These are phyloP conservation scores for Rusavskia elegans DNA, from an alignment of 495 filamentous ascomycete genomes.

Conservation along the genomic window DNA sequence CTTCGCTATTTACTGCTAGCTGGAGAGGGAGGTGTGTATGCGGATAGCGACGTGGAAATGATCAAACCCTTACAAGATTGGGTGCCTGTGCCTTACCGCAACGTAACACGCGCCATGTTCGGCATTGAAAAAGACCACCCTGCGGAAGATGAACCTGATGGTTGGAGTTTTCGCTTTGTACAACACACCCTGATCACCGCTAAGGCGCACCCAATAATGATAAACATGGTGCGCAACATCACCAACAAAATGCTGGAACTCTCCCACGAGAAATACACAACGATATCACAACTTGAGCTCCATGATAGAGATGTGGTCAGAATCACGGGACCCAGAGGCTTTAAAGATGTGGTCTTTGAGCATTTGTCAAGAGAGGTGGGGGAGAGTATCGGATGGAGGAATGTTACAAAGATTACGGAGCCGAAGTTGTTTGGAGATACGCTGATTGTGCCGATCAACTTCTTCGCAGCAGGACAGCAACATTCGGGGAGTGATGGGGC, in stretches of 20 bases:
- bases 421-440: slow-evolving; percentile 25
- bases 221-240: too few species aligned
- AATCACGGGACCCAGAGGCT: slow-evolving; percentile 25
- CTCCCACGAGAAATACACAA: slow-evolving; percentile 7
- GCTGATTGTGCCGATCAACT: slow-evolving; percentile 22
- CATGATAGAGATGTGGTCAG: slow-evolving; percentile 19
- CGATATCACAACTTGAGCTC: background rate
- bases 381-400: slow-evolving; percentile 12
- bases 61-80: slow-evolving; percentile 21
- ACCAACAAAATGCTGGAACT: too few species aligned
- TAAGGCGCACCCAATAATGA: too few species aligned
- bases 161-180: background rate
- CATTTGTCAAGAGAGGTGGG: slow-evolving; percentile 14
- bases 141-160: slow-evolving; percentile 10
- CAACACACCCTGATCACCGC: too few species aligned
- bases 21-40: slow-evolving; percentile 29
- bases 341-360: slow-evolving; percentile 22
- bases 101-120: slow-evolving; percentile 19
- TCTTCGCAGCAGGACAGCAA: slow-evolving; percentile 21
- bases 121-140: slow-evolving; percentile 26
- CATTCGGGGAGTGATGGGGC: slow-evolving; percentile 14
- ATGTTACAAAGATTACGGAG: slow-evolving; percentile 16
- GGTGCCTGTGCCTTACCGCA: slow-evolving; percentile 18
- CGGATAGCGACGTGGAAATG: slow-evolving; percentile 27
- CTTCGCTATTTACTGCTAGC: too few species aligned